phyloP scores from a whole-genome alignment of 108 stramenopile species.

The Fistulifera solaris region DNA sequence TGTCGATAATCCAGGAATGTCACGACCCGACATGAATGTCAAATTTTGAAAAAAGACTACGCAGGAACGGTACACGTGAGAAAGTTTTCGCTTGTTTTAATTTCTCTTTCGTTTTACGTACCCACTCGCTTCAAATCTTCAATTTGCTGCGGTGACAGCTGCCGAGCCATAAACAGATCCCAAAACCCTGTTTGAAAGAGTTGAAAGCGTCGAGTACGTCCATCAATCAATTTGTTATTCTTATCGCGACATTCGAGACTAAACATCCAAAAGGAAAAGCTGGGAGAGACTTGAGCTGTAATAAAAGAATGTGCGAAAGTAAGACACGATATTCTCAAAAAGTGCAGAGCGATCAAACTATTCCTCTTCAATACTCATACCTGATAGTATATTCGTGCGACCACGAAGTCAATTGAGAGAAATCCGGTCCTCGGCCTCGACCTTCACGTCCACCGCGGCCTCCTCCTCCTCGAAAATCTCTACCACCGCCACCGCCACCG shows the following conservation, averaged over 20 bases:
- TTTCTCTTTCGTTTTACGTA: too few species aligned
- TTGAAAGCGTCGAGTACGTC: conserved; percentile 22
- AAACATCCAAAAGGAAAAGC: conserved; percentile 40
- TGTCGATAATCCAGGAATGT: conserved; percentile 29
- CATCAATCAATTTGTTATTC: conserved; percentile 31
- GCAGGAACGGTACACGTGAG: conserved; percentile 6
- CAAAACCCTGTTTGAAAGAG: conserved; percentile 39
- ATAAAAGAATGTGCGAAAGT: not conserved
- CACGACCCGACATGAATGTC: conserved; percentile 32
- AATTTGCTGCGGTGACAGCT: conserved; percentile 17
- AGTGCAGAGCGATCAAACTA: not conserved
- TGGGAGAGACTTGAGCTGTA: conserved; percentile 9
- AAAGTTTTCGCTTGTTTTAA: too few species aligned
- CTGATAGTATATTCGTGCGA: conserved; percentile 27
- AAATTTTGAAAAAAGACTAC: conserved; percentile 34
- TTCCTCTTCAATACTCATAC: conserved; percentile 10
- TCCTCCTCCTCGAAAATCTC: conserved; percentile 13
- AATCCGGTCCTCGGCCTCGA: conserved; percentile 22
- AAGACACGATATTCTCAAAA: not conserved
- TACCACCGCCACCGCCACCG: conserved; percentile 12
- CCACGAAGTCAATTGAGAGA: conserved; percentile 17
- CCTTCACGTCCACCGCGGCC: conserved; percentile 16
- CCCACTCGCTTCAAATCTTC: conserved; percentile 21
- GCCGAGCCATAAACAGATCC: conserved; percentile 11
- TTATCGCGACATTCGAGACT: conserved; percentile 17